phyloP scores from a whole-genome alignment of 768 basidiomycete genomes.

The Kwoniella dejecticola region DNA sequence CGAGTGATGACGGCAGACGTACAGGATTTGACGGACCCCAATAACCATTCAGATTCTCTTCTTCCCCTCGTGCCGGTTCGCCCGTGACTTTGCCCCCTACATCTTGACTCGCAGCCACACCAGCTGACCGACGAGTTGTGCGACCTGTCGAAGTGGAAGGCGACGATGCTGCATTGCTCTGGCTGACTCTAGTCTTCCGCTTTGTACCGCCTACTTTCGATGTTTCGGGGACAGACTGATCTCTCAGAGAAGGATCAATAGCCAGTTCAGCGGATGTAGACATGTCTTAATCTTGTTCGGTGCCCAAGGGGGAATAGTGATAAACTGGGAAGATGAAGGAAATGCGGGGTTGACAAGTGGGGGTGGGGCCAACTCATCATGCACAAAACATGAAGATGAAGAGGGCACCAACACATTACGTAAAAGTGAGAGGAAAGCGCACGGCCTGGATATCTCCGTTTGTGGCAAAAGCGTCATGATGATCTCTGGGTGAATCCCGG shows the following conservation, averaged over 20 bases:
- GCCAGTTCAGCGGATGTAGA: conserved; percentile 5
- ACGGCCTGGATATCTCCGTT: neutral
- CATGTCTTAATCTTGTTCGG: neutral
- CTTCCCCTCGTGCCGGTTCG: conserved; percentile 43
- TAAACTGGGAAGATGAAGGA: neutral
- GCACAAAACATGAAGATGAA: neutral
- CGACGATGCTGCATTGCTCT: neutral
- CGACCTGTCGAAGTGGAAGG: conserved; percentile 3
- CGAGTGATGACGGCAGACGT: no score
- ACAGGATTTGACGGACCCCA: conserved; percentile 13
- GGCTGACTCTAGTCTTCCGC: conserved; percentile 10
- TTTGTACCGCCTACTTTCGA: conserved; percentile 5
- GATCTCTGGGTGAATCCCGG: neutral
- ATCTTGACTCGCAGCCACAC: neutral
- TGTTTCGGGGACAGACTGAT: neutral
- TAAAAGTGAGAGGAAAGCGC: no score
- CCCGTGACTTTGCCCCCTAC: conserved; percentile 2
- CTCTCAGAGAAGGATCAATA: conserved; percentile 24
- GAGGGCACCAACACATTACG: neutral
- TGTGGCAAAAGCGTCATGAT: conserved; percentile 3
- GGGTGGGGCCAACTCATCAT: conserved; percentile 12
- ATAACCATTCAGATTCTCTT: conserved; percentile 42
- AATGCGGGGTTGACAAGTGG: conserved; percentile 18
- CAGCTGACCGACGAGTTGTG: conserved; percentile 15
- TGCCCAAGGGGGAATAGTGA: neutral